Evolutionary conservation across 1,284 basidiomycete genomes (phyloP), one percentile per base, ranked within the genome.

Genomic region (Microbotryum saponariae): DNA sequence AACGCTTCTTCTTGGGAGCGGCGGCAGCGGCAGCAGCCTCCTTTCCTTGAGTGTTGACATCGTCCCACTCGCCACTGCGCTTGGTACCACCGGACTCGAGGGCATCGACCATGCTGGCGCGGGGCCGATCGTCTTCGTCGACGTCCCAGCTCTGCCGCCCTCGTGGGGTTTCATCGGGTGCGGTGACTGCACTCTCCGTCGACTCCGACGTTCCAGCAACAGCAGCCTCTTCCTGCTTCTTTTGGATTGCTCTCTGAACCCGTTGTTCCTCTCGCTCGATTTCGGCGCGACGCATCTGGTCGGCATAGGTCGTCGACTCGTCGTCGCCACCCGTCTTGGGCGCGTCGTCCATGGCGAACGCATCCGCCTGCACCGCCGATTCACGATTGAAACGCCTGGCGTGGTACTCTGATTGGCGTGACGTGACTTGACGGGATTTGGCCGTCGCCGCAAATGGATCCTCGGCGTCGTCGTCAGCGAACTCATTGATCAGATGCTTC

Each of bases 351-450:
- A 82, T 77, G 66, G 83, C 79, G 73, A 91, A 91, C 0, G 86
- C 88, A 77, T 91, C 89, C 14, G 82, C 82, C 65, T 86, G 87
- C 12, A 74, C 69, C 12, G 68, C 72, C 5, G 71, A 73, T 65
- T 85, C 82, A 54, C 92, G 85, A 71, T 83, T 83, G 78, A 97
- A 98, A 46, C 93, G 84, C 61, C 92, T 84, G 71, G 88, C 85
- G 74, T 98, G 96, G 75, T 98, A 98, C 77, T 97, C 94, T 62
- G 86, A 89, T 79, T 97, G 91, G 51, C 96, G 84, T 51, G 88
- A 81, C 21, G 93, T 89, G 74, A 98, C 91, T 80, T 97, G 94
- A 67, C 90, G 87, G 73, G 89, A 85, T 63, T 86, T 88, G 46
- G 91, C 88, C 37, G 90, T 90, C 77, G 93, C 91, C 60, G 89